Conservation (phyloP, 208 protist genomes). For the Trypanosoma cruzi region DNA sequence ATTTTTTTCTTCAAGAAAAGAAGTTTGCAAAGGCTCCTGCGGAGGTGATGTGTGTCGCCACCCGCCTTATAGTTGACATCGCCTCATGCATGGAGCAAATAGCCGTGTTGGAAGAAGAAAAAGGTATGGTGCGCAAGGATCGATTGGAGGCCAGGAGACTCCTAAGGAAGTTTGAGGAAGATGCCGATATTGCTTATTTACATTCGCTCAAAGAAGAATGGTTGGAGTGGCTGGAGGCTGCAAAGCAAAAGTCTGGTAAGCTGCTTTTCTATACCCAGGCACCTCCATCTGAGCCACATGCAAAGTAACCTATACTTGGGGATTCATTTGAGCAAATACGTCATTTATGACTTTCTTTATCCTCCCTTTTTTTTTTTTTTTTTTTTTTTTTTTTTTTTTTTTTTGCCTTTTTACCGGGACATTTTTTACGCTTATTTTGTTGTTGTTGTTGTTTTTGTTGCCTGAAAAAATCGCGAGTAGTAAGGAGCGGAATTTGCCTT, state of each 20-base stretch:
- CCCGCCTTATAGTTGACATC: constrained; percentile 49
- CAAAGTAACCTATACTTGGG: not conserved
- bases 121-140: constrained; percentile 44
- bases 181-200: constrained; percentile 51
- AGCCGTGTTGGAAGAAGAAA: constrained; percentile 34
- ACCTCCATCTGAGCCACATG: not conserved
- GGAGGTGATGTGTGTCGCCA: constrained; percentile 47
- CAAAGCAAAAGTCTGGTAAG: constrained; percentile 36
- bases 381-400: not conserved
- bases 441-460: not conserved
- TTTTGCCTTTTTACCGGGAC: not conserved
- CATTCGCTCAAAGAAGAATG: constrained; percentile 49
- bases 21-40: constrained; percentile 10
- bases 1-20: not conserved
- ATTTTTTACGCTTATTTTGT: not conserved
- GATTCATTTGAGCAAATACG: not conserved
- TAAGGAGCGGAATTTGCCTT: too few species aligned
- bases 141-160: constrained; percentile 46
- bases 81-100: constrained; percentile 57
- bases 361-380: not conserved
- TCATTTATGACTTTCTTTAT: not conserved
- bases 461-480: not conserved
- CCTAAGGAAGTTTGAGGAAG: constrained; percentile 43
- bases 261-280: constrained; percentile 19
- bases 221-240: constrained; percentile 35